A percentile compares a stretch with the other conserved stretches of the same genome.
phyloP scores from a whole-genome alignment of 2,329 filamentous ascomycete species.

The Fusarium sp. region DNA sequence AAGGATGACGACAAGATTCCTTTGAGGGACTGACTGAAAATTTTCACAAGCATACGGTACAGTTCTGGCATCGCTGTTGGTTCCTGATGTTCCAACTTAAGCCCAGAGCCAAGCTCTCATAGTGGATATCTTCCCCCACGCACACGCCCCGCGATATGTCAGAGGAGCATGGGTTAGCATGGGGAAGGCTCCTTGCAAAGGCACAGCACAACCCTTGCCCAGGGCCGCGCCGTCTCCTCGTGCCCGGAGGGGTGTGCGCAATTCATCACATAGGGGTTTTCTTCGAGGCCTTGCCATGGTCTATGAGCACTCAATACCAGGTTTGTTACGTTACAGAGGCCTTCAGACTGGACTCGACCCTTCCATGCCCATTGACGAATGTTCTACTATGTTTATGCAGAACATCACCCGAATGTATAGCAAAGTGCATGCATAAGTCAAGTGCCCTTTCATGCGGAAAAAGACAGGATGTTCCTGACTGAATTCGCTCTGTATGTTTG shows the following conservation, averaged over 20 bases:
- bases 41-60: conserved; percentile 1
- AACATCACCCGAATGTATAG: background rate
- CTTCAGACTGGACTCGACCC: background rate
- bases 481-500: background rate
- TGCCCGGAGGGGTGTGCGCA: conserved; percentile 28
- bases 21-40: conserved; percentile 6
- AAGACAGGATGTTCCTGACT: background rate
- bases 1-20: conserved; percentile 30
- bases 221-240: conserved; percentile 4
- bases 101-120: conserved; percentile 17
- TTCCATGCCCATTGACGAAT: conserved; percentile 1
- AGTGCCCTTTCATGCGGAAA: background rate
- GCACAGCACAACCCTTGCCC: conserved; percentile 16
- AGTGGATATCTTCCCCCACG: conserved; percentile 35
- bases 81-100: conserved; percentile 12
- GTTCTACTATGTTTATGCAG: conserved; percentile 11
- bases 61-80: background rate
- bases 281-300: conserved; percentile 3
- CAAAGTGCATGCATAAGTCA: conserved; percentile 5
- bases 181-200: conserved; percentile 31
- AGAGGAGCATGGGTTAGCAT: conserved; percentile 35
- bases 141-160: conserved; percentile 35
- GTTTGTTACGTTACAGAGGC: conserved; percentile 15
- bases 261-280: conserved; percentile 15
- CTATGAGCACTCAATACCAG: conserved; percentile 23